Conservation (phyloP, 2,329 filamentous ascomycete species). For the Zalaria sp. region DNA sequence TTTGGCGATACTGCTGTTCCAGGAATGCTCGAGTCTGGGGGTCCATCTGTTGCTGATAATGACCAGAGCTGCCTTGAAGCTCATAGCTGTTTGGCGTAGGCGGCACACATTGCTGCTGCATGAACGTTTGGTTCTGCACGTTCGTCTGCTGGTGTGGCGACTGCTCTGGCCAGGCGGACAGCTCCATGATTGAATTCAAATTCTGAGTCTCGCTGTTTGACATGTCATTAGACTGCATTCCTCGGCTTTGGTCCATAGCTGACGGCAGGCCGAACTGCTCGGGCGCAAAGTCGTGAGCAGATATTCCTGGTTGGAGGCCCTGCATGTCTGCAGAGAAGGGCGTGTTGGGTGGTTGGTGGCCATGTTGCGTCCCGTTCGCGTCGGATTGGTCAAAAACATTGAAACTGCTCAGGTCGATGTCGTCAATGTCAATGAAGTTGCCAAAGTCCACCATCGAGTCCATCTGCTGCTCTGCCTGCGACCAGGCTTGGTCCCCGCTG, state of each 20-base stretch:
- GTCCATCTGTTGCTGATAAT: slow-evolving; percentile 38
- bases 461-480: slow-evolving; percentile 21
- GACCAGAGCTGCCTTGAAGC: slow-evolving; percentile 45
- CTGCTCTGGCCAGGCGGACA: slow-evolving; percentile 5
- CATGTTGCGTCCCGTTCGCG: slow-evolving; percentile 8
- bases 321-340: slow-evolving; percentile 14
- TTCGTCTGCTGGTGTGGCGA: slow-evolving; percentile 20
- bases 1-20: slow-evolving; percentile 40
- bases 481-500: slow-evolving; percentile 21
- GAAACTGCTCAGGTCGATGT: slow-evolving; percentile 18
- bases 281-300: slow-evolving; percentile 17
- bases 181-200: slow-evolving; percentile 1
- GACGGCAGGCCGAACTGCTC: slow-evolving; percentile 11
- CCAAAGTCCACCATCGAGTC: slow-evolving; percentile 29
- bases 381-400: slow-evolving; percentile 8
- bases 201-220: not conserved
- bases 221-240: not conserved
- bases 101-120: slow-evolving; percentile 41
- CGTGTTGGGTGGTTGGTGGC: slow-evolving; percentile 14
- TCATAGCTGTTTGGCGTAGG: slow-evolving; percentile 73
- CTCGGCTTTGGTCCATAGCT: slow-evolving; percentile 4
- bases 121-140: slow-evolving; percentile 18
- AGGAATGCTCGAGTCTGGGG: slow-evolving; percentile 47
- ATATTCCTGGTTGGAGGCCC: slow-evolving; percentile 8
- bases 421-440: slow-evolving; percentile 27